A percentile compares a stretch with the other conserved stretches of the same genome.
Conservation (phyloP, 2,329 filamentous ascomycete species). For the Fusarium nygamai region DNA sequence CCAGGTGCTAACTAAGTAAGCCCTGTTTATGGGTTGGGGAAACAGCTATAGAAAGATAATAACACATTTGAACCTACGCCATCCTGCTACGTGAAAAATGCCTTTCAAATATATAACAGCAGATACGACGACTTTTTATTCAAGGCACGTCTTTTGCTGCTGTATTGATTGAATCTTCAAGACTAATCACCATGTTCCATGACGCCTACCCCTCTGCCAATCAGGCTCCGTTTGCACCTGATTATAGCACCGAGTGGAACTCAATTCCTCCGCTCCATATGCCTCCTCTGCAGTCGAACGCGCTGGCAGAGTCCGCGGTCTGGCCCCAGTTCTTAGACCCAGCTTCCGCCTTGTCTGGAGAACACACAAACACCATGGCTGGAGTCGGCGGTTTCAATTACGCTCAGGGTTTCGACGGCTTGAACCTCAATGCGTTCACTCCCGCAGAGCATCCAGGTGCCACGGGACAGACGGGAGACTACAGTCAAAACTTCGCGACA, state of each 20-base stretch:
- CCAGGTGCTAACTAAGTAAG: background rate
- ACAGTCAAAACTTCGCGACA: background rate
- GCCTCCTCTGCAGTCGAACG: background rate
- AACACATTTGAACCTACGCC: fast-evolving
- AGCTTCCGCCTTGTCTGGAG: background rate
- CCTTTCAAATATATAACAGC: background rate
- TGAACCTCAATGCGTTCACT: background rate
- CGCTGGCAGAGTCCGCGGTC: background rate
- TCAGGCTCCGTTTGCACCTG: background rate
- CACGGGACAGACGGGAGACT: fast-evolving
- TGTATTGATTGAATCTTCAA: background rate
- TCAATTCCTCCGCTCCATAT: background rate
- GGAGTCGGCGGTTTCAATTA: background rate
- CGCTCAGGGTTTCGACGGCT: no score
- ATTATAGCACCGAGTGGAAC: background rate
- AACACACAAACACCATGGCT: background rate
- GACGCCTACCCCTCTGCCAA: background rate
- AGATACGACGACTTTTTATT: background rate
- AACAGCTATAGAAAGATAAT: fast-evolving
- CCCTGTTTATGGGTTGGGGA: fast-evolving
- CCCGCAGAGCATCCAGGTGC: fast-evolving
- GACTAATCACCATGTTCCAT: background rate
- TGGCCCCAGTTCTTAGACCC: background rate
- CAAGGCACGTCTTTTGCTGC: background rate
- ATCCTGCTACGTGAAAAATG: fast-evolving